A percentile compares a stretch with the other conserved stretches of the same genome.
These are phyloP conservation scores for Dicorynia guianensis DNA, from an alignment of 306 rosid species.

Conservation along the genomic window DNA sequence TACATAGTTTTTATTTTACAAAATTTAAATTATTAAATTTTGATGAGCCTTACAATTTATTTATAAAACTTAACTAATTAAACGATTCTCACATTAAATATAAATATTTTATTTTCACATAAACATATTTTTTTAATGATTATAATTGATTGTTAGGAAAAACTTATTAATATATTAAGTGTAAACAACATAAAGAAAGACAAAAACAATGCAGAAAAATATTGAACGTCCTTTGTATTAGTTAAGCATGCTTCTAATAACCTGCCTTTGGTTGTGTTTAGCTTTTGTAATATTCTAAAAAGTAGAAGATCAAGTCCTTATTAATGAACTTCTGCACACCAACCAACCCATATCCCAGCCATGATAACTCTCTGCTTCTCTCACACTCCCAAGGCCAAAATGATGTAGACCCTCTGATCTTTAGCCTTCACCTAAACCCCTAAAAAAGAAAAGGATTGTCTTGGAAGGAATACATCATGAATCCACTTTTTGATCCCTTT, in stretches of 20 bases:
- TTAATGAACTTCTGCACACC: background rate
- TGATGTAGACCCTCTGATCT: conserved; percentile 42
- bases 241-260: conserved; percentile 62
- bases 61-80: too few species aligned
- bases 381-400: conserved; percentile 5
- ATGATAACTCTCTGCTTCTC: conserved; percentile 25
- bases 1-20: too few species aligned
- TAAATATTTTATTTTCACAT: too few species aligned
- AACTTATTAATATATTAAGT: background rate
- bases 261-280: conserved; percentile 51
- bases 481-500: conserved; percentile 43
- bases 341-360: conserved; percentile 35
- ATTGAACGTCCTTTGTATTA: conserved; percentile 32
- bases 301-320: conserved; percentile 44
- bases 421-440: conserved; percentile 59
- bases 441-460: conserved; percentile 58
- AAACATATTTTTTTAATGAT: background rate
- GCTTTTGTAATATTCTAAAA: conserved; percentile 60
- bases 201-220: conserved; percentile 40
- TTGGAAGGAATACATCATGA: conserved; percentile 61
- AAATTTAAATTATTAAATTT: too few species aligned
- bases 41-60: too few species aligned
- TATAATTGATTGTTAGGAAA: background rate
- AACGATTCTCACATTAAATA: too few species aligned
- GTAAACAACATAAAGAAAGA: conserved; percentile 29